Conservation (phyloP, 495 filamentous ascomycete species). For the Bacidia rubella region DNA sequence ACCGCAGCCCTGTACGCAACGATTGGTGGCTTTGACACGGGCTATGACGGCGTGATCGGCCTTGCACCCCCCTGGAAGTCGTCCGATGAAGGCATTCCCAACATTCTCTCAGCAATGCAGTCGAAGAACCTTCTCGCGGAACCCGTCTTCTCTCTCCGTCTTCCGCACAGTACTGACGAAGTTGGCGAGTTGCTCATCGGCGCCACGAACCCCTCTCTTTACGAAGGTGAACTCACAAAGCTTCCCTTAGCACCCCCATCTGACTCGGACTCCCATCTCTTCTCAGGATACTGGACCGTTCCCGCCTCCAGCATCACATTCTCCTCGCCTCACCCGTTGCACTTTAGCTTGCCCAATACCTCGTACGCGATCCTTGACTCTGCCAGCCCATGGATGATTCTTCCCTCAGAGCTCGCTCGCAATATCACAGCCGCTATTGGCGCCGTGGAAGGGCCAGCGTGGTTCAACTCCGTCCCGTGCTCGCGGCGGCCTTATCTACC, state of each 20-base stretch:
- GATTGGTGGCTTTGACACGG: not conserved
- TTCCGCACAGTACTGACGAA: not conserved
- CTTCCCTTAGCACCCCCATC: not conserved
- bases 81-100: not conserved
- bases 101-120: not conserved
- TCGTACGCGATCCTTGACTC: constrained; percentile 1
- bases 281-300: not conserved
- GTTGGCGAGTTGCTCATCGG: not conserved
- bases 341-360: not conserved
- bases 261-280: not conserved
- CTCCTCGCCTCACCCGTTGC: not conserved
- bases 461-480: not conserved
- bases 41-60: constrained; percentile 1
- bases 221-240: not conserved
- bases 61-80: constrained; percentile 1
- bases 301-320: not conserved
- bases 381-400: not conserved
- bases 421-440: constrained; percentile 3
- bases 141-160: not conserved
- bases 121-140: not conserved
- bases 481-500: not conserved
- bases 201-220: not conserved
- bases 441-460: not conserved
- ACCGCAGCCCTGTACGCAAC: not conserved
- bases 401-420: not conserved